phyloP scores from a whole-genome alignment of 108 stramenopile genomes.

The Cyclostephanos tholiformis region DNA sequence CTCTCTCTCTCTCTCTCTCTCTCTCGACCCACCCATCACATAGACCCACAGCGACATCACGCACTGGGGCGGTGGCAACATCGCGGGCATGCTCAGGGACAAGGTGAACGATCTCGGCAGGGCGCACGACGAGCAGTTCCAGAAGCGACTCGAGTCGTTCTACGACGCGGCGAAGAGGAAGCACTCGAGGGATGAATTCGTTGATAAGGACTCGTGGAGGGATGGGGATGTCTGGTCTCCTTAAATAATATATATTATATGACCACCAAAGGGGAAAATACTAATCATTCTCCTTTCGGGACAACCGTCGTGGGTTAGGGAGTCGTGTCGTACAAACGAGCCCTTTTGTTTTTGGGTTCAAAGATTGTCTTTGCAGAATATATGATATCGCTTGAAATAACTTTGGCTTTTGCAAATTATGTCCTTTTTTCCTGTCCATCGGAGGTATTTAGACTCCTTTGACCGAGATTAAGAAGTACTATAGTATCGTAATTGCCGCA shows the following conservation, averaged over 20 bases:
- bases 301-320: too few species aligned
- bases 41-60: slow-evolving; percentile 45
- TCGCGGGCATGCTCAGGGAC: slow-evolving; percentile 45
- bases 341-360: too few species aligned
- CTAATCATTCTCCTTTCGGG: background rate
- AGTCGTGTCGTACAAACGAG: too few species aligned
- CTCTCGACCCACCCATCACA: too few species aligned
- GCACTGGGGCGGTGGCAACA: slow-evolving; percentile 52
- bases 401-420: too few species aligned
- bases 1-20: too few species aligned
- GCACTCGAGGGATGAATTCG: slow-evolving; percentile 43
- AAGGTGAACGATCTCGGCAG: slow-evolving; percentile 47
- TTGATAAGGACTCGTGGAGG: slow-evolving; percentile 39
- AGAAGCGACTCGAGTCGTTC: slow-evolving; percentile 47
- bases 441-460: too few species aligned
- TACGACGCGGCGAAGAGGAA: slow-evolving; percentile 55
- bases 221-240: slow-evolving; percentile 47
- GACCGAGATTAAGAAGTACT: too few species aligned
- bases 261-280: background rate
- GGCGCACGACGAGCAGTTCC: slow-evolving; percentile 56
- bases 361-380: too few species aligned
- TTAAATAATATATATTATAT: background rate
- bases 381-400: too few species aligned
- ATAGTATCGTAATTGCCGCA: too few species aligned
- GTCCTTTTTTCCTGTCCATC: too few species aligned